A percentile compares a stretch with the other conserved stretches of the same genome.
phyloP scores from a whole-genome alignment of 163 green algal species.

The Coccomyxa subellipsoidea region DNA sequence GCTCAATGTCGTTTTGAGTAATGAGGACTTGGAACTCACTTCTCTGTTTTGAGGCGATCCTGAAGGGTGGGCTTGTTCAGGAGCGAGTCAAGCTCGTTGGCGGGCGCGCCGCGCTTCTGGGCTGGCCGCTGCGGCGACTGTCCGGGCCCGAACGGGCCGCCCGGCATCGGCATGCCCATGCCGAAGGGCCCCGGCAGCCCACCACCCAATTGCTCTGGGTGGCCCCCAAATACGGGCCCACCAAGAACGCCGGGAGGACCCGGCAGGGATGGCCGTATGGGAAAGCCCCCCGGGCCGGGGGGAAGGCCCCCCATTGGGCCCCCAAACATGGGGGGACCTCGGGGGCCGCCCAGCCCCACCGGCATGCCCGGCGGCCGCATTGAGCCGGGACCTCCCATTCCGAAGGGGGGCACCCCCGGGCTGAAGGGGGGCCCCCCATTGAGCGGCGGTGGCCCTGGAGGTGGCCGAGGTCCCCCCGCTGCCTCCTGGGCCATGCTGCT shows the following conservation, averaged over 20 bases:
- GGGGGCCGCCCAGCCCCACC: not conserved
- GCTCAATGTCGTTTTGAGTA: no score
- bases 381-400: not conserved
- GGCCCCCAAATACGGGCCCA: not conserved
- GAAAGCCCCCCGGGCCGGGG: not conserved
- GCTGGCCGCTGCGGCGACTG: not conserved
- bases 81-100: conserved; percentile 23
- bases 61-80: conserved; percentile 22
- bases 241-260: not conserved
- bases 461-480: not conserved
- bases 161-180: no score
- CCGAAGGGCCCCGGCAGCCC: not conserved
- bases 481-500: not conserved
- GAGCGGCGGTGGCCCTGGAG: not conserved
- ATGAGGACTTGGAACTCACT: no score
- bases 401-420: not conserved
- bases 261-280: not conserved
- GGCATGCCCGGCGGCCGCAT: not conserved
- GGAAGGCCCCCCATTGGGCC: no score
- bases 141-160: not conserved
- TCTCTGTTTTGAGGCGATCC: conserved; percentile 26
- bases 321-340: not conserved
- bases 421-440: not conserved
- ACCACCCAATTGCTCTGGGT: not conserved
- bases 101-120: not conserved